Evolutionary conservation across 345 rosid species (phyloP), one percentile per base, ranked within the genome.

Genomic region (Brassica incana): DNA sequence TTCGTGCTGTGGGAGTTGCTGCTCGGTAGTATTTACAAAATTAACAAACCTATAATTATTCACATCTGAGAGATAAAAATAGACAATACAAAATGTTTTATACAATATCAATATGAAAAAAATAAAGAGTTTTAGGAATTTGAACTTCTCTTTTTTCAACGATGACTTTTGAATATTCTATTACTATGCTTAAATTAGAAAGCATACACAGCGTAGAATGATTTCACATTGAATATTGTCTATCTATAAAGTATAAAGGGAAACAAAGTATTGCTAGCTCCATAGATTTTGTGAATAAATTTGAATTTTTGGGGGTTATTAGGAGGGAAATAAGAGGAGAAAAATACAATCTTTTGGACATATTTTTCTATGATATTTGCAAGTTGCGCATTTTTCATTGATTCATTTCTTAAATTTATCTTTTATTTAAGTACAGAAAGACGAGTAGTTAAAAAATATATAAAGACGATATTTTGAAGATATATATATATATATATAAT

Each of bases 301-400:
- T 85, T 81, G 67, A 88, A 83, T 75, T 83, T 85, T 58, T 83
- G 73, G 50, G 89, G 90, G 48, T 79, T 56, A 36, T 72, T 67
- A 12, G 86, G 65, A 48, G 87, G 87, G 29, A 87, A 84, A 81
- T 85, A 79, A 64, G 83, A 85, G 5, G 87, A 83, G 85, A 48
- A 88, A 90, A 67, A 86, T 85, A 72, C 88, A 88, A 83, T 85
- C 86, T 58, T 69, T 29, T 45, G 84, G 80, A 58, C 88, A 90
- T 70, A 80, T 88, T 63, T 92, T 90, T 72, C 88, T 79, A 68
- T 86, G 52, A 73, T 85, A 84, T 71, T 83, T 85, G 86, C 90
- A 88, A 61, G 89, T 88, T 71, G 90, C 89, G 56, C 92, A 87
- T 18, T 25, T 72, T 6, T 66, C 33, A 32, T 1, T n/a, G 54